Evolutionary conservation across 2,329 filamentous ascomycete species (phyloP).

Genomic region (Xylaria arbuscula): DNA sequence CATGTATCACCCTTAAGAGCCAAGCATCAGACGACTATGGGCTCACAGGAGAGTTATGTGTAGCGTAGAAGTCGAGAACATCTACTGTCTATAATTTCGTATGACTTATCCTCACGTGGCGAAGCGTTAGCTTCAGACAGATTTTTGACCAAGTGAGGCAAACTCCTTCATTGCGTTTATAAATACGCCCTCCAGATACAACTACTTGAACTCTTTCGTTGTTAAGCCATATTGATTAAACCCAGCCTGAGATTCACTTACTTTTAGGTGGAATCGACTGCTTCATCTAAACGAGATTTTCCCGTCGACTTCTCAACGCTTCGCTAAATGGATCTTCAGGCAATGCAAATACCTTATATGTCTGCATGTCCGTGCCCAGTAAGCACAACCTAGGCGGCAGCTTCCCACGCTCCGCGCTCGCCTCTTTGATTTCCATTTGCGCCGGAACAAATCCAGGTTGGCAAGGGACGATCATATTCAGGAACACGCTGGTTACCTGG

Average conservation of each 20-base stretch:
- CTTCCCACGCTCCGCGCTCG: constrained; percentile 57
- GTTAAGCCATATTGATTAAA: background rate
- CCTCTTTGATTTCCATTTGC: constrained; percentile 64
- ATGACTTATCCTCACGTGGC: background rate
- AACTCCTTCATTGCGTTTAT: background rate
- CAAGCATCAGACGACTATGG: background rate
- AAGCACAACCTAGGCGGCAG: constrained; percentile 64
- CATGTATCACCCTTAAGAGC: background rate
- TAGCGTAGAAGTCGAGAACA: background rate
- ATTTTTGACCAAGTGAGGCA: background rate
- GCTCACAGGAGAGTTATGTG: background rate
- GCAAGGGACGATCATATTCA: constrained; percentile 46
- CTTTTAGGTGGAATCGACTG: background rate
- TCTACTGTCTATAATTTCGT: background rate
- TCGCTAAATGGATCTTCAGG: constrained; percentile 47
- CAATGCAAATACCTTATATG: constrained; percentile 61
- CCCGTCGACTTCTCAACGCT: constrained; percentile 20
- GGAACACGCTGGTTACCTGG: constrained; percentile 47
- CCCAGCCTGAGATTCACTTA: background rate
- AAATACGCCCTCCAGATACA: background rate
- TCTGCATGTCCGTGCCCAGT: constrained; percentile 60
- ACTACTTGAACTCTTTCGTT: background rate
- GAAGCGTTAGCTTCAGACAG: background rate
- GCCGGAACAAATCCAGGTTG: constrained; percentile 54
- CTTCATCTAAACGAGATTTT: background rate